A percentile compares a stretch with the other conserved stretches of the same genome.
Conservation (phyloP, 441 rosid genomes). For the Adansonia madagascariensis region DNA sequence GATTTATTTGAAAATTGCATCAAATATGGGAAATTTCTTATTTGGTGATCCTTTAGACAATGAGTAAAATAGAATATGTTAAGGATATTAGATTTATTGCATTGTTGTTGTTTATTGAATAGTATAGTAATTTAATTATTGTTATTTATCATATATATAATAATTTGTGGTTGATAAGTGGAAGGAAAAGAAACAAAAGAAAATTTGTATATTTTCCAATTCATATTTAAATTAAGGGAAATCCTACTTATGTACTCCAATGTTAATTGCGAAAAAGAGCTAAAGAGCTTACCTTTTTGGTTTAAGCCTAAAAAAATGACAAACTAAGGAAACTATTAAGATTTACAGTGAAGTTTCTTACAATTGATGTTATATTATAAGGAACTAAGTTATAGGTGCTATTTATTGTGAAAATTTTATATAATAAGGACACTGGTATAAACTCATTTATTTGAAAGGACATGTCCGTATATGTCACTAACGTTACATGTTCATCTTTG, state of each 20-base stretch:
- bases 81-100: too few species aligned
- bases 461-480: neutral
- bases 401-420: neutral
- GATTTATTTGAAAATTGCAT: too few species aligned
- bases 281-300: neutral
- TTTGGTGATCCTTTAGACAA: too few species aligned
- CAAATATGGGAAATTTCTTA: too few species aligned
- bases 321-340: neutral
- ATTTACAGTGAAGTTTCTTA: neutral
- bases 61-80: too few species aligned
- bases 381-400: neutral
- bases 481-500: neutral
- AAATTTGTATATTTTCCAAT: neutral
- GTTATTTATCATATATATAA: too few species aligned
- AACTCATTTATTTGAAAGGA: neutral
- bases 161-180: too few species aligned
- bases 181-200: neutral
- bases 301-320: neutral
- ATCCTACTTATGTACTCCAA: neutral
- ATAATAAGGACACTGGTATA: neutral
- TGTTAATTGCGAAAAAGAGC: neutral
- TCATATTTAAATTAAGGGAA: neutral
- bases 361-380: neutral
- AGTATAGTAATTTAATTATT: too few species aligned
- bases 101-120: too few species aligned